Evolutionary conservation across 2,329 filamentous ascomycete genomes (phyloP).

Genomic region (Tricladium varicosporioides): DNA sequence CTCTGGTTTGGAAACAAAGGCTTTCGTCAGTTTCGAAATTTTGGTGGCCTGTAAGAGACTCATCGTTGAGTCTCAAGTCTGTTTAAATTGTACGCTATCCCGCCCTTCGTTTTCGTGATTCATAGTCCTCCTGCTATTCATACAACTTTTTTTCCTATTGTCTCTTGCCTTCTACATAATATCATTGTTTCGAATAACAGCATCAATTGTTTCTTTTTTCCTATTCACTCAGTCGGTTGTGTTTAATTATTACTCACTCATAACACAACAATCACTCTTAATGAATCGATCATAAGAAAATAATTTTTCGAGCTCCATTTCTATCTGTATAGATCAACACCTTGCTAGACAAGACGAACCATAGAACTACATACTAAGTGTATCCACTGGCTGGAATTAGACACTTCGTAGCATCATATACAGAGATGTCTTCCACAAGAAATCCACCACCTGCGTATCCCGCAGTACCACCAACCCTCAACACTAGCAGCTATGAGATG

Average conservation of each 20-base stretch:
- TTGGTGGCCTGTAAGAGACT: not conserved
- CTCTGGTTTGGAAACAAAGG: constrained; percentile 28
- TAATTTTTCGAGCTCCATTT: not conserved
- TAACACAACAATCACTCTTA: not conserved
- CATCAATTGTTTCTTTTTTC: constrained; percentile 9
- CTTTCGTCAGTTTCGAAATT: constrained; percentile 24
- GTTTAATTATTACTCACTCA: constrained; percentile 9
- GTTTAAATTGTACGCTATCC: constrained; percentile 26
- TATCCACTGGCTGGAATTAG: constrained; percentile 32
- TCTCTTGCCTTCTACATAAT: constrained; percentile 16
- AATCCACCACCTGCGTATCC: constrained; percentile 28
- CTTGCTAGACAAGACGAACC: constrained; percentile 4
- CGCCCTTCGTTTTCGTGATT: constrained; percentile 1
- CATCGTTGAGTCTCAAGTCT: constrained; percentile 13
- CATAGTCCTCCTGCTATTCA: constrained; percentile 17
- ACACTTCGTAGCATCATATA: constrained; percentile 30
- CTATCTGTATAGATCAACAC: constrained; percentile 2
- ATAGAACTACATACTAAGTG: constrained; percentile 31
- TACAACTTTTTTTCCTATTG: constrained; percentile 22
- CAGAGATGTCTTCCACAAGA: constrained; percentile 34
- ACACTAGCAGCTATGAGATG: constrained; percentile 32
- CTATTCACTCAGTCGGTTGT: constrained; percentile 20
- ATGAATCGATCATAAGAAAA: constrained; percentile 1
- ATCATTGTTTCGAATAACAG: constrained; percentile 11
- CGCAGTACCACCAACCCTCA: constrained; percentile 38